A percentile compares a stretch with the other conserved stretches of the same genome.
Evolutionary conservation across 768 basidiomycete genomes (phyloP).

Genomic region (Galerina sulciceps): DNA sequence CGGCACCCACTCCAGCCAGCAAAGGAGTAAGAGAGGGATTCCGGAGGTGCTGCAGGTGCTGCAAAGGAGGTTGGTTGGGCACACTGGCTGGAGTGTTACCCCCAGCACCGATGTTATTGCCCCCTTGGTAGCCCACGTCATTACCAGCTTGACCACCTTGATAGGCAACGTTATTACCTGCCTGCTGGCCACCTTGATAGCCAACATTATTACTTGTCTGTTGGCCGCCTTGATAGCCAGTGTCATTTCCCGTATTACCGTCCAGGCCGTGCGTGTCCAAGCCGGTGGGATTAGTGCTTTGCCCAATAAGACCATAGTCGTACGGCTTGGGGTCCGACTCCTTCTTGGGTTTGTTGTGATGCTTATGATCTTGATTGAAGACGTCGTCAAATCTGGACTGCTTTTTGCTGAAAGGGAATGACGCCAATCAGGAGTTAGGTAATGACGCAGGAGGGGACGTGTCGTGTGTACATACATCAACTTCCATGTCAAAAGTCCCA

Average conservation of each 20-base stretch:
- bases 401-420: conserved; percentile 22
- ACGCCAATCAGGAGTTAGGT: conserved; percentile 1
- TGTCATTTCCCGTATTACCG: conserved; percentile 1
- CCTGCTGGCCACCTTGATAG: background rate
- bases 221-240: conserved; percentile 12
- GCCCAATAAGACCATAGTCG: conserved; percentile 66
- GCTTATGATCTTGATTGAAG: conserved; percentile 24
- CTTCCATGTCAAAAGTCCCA: conserved; percentile 29
- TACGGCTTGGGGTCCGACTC: conserved; percentile 54
- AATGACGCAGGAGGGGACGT: background rate
- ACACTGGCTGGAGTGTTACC: conserved; percentile 13
- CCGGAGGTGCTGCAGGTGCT: conserved; percentile 23
- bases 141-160: conserved; percentile 1
- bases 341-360: conserved; percentile 20
- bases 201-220: background rate
- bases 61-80: conserved; percentile 12
- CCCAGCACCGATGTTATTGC: background rate
- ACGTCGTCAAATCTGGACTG: conserved; percentile 27
- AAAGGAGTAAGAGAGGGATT: conserved; percentile 31
- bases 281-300: conserved; percentile 27
- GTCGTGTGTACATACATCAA: conserved; percentile 23
- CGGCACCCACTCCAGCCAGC: conserved; percentile 21
- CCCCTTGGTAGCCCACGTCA: background rate
- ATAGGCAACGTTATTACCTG: background rate
- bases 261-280: conserved; percentile 35